A percentile compares a stretch with the other conserved stretches of the same genome.
Evolutionary conservation across 768 basidiomycete genomes (phyloP).

Genomic region (Termitomyces sp.): DNA sequence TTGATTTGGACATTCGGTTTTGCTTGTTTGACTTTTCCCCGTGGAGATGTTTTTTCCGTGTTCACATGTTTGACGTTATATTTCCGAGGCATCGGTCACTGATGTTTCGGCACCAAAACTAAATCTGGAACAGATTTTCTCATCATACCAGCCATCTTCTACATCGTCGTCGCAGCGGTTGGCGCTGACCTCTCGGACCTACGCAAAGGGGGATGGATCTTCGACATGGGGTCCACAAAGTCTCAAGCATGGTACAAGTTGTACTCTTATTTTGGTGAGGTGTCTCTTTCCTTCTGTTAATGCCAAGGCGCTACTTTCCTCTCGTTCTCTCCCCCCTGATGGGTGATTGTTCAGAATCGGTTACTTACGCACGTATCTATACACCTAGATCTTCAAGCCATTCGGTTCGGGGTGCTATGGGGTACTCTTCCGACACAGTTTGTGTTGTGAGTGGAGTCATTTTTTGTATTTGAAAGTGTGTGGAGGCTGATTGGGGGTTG

Average conservation of each 20-base stretch:
- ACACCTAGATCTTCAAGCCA: constrained; percentile 52
- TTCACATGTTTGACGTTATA: background rate
- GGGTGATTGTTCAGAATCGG: background rate
- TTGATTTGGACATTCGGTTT: background rate
- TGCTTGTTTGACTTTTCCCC: background rate
- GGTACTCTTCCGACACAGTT: constrained; percentile 90
- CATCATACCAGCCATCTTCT: constrained; percentile 79
- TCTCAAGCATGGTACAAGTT: constrained; percentile 78
- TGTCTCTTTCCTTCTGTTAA: background rate
- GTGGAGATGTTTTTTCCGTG: background rate
- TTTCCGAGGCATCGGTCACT: background rate
- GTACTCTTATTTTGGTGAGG: constrained; percentile 73
- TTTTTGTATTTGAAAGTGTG: background rate
- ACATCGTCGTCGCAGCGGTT: constrained; percentile 67
- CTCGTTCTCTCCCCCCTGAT: background rate
- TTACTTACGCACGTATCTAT: background rate
- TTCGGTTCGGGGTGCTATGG: constrained; percentile 70
- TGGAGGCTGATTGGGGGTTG: background rate
- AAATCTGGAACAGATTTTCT: constrained; percentile 55
- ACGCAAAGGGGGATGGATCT: constrained; percentile 76
- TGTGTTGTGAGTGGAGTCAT: constrained; percentile 57
- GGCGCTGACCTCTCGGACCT: constrained; percentile 56
- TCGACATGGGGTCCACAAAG: constrained; percentile 51
- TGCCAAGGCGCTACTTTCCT: background rate
- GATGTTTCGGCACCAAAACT: background rate